A percentile compares a stretch with the other conserved stretches of the same genome.
These are phyloP conservation scores for Groenewaldozyma salmanticensis DNA, from an alignment of 805 yeast species.

Conservation along the genomic window DNA sequence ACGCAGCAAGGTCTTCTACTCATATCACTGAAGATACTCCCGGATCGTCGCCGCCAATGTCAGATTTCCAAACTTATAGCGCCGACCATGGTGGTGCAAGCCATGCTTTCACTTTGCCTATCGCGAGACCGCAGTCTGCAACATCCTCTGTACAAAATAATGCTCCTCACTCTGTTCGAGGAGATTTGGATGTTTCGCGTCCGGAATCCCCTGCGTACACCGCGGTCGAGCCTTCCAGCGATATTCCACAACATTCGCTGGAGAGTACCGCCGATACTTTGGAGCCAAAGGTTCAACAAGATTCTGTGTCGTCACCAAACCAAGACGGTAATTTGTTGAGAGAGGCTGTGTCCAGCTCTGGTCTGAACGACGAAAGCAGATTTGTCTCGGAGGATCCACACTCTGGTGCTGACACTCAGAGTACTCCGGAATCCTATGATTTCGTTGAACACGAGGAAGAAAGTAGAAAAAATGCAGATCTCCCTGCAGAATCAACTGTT, in stretches of 20 bases:
- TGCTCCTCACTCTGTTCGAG: conserved; percentile 84
- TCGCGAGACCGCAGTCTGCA: conserved; percentile 63
- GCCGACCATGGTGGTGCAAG: conserved; percentile 11
- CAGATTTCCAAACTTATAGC: conserved; percentile 16
- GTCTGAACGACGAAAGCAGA: neutral
- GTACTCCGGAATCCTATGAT: neutral
- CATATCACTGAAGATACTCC: conserved; percentile 21
- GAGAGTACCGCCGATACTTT: neutral
- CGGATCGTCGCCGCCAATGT: conserved; percentile 22
- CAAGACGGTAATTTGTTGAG: neutral
- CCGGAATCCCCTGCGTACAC: conserved; percentile 30
- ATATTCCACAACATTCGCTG: conserved; percentile 19
- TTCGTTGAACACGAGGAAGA: neutral
- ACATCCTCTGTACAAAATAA: conserved; percentile 90
- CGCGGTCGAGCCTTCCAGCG: conserved; percentile 25
- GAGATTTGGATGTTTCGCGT: conserved; percentile 44
- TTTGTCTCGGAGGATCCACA: neutral
- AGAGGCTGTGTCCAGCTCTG: neutral
- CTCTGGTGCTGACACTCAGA: neutral
- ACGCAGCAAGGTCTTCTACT: conserved; percentile 17
- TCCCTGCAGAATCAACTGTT: no score
- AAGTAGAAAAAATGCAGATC: no score
- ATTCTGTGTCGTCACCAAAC: neutral
- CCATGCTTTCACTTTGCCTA: conserved; percentile 33
- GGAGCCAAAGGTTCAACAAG: neutral